Percentiles rank a stretch among this genome's conserved stretches.
Conservation (phyloP, 208 protist species). For the Wallacemonas sp. region DNA sequence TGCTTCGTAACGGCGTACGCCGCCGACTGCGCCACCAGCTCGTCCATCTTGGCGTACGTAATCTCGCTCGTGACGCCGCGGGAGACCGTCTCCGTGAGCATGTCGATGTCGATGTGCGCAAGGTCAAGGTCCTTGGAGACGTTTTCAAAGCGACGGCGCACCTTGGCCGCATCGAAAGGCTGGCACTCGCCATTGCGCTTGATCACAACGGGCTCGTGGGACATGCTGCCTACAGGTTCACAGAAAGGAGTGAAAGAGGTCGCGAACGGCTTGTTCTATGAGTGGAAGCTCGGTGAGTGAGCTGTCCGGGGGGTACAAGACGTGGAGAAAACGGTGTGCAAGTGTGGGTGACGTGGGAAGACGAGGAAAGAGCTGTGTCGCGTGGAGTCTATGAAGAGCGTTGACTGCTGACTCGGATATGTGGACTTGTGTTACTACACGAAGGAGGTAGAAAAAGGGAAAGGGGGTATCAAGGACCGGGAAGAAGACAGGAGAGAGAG, state of each 20-base stretch:
- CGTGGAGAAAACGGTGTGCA: neutral
- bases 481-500: neutral
- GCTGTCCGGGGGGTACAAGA: no score
- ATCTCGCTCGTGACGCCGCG: slow-evolving; percentile 89
- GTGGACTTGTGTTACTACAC: slow-evolving; percentile 3
- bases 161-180: slow-evolving; percentile 53
- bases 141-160: slow-evolving; percentile 48
- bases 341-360: neutral
- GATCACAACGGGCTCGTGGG: slow-evolving; percentile 27
- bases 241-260: neutral
- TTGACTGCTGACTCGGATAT: slow-evolving; percentile 6
- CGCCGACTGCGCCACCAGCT: slow-evolving; percentile 95
- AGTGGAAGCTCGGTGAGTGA: no score
- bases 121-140: slow-evolving; percentile 47
- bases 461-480: slow-evolving; percentile 8
- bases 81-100: slow-evolving; percentile 87
- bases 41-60: slow-evolving; percentile 90
- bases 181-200: slow-evolving; percentile 71
- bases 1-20: slow-evolving; percentile 96
- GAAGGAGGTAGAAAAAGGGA: slow-evolving; percentile 14
- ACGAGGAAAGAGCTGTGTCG: neutral
- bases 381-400: slow-evolving; percentile 6
- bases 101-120: slow-evolving; percentile 60
- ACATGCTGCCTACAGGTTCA: slow-evolving; percentile 15
- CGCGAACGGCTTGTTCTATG: slow-evolving; percentile 1